phyloP scores from a whole-genome alignment of 2,329 filamentous ascomycete genomes.

The Fusarium albosuccineum region DNA sequence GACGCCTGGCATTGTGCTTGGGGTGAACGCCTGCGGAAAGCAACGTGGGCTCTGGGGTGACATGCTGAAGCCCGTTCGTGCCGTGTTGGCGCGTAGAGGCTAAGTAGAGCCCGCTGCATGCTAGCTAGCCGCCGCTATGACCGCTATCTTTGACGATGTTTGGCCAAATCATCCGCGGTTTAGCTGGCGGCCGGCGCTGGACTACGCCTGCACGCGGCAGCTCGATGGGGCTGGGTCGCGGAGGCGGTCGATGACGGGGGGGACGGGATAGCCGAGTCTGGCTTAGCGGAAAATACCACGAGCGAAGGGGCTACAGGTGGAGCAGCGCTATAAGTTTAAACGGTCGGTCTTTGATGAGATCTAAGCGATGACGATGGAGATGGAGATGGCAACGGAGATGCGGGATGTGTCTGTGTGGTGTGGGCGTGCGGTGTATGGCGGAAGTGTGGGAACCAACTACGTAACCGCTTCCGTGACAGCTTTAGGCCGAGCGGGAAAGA shows the following conservation, averaged over 20 bases:
- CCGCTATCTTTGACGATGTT: conserved; percentile 4
- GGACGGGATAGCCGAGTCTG: not conserved
- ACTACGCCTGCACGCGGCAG: not conserved
- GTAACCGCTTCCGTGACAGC: not conserved
- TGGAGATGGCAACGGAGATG: conserved; percentile 1
- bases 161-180: not conserved
- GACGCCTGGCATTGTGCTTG: not conserved
- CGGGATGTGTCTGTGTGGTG: not conserved
- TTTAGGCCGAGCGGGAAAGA: not conserved
- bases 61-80: conserved; percentile 4
- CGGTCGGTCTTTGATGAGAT: not conserved
- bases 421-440: not conserved
- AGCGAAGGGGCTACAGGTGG: not conserved
- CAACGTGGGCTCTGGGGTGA: conserved; percentile 4
- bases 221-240: too few species aligned
- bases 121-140: conserved; percentile 29
- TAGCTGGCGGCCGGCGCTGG: not conserved
- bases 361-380: not conserved
- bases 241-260: conserved; percentile 1
- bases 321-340: not conserved
- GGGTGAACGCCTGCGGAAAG: not conserved
- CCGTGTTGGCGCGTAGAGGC: conserved; percentile 1
- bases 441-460: not conserved
- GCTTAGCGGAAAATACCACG: conserved; percentile 1
- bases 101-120: not conserved